These are phyloP conservation scores for Rhododendron molle DNA, from an alignment of 148 eudicot genomes.

Conservation along the genomic window DNA sequence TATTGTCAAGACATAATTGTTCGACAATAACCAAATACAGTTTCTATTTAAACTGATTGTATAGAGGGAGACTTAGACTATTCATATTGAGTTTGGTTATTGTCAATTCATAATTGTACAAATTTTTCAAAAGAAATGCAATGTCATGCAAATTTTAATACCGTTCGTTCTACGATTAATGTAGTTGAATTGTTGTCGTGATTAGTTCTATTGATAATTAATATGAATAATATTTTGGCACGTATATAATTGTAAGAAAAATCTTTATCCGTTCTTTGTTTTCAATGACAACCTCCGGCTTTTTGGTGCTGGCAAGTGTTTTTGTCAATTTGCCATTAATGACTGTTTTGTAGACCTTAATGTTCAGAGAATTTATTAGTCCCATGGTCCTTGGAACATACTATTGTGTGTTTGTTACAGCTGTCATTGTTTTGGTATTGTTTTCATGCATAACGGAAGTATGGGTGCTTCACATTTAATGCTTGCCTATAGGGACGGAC, in stretches of 20 bases:
- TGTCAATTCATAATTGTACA: neutral
- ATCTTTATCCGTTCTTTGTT: neutral
- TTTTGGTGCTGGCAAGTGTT: neutral
- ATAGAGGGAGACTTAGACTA: no score
- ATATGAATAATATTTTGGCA: neutral
- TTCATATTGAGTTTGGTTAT: neutral
- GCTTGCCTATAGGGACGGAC: neutral
- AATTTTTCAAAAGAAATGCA: no score
- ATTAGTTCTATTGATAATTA: neutral
- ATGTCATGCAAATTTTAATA: neutral
- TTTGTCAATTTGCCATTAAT: conserved; percentile 3
- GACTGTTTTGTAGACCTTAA: neutral
- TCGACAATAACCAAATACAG: neutral
- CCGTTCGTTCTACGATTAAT: neutral
- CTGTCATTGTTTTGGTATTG: neutral
- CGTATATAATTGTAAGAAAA: neutral
- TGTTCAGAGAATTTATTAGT: neutral
- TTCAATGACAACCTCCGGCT: neutral
- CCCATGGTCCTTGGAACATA: neutral
- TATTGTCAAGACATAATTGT: neutral
- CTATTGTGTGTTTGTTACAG: neutral
- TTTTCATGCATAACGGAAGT: neutral
- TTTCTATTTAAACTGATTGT: neutral
- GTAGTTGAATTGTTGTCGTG: neutral
- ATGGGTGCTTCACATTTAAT: neutral